Evolutionary conservation across 768 basidiomycete genomes (phyloP), one percentile per base, ranked within the genome.

Genomic region (Mrakia hoshinonis): DNA sequence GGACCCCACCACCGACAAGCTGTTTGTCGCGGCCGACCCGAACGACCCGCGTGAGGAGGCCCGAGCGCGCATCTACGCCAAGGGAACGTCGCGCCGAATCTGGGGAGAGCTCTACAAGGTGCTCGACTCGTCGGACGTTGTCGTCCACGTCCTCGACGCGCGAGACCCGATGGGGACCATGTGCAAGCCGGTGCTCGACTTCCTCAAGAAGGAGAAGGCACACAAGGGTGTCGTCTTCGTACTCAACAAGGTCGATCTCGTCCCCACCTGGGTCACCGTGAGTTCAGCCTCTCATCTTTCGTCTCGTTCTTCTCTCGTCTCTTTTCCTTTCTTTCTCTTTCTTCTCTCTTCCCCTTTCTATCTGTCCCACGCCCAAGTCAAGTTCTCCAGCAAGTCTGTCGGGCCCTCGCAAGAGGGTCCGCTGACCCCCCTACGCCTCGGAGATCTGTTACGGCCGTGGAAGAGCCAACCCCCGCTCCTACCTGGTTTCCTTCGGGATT

Each of bases 41-140:
- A 29, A 65, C 63, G 69, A 70, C 29, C 69, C 69, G 22, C 61
- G 69, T 26, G 52, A 70, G 11, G 70, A 75, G 22, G 76, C 77
- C n/a, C 89, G 88, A 75, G 93, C 95, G 75, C 92, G 93, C 12
- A 92, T 95, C 70, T 96, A 92, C 77, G 86, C 89, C 64, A 98
- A 98, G 80, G 95, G 95, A 47, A 97, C 94, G 1, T 95, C 92
- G 13, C 84, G 89, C 46, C 87, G 95, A 26, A 99, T 99, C 73
- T 98, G 96, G 81, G 94, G 93, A 72, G 95, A 99, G 79, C 83
- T 98, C 9, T 98, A 99, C 85, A 99, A 99, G 80, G 95, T 99
- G 74, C 92, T 99, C 77, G 96, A 99, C 79, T 99, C 95, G 2
- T 95, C 92, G 9, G 95, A 99, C 77, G 92, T 98, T 51, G 85